Evolutionary conservation across 2,329 filamentous ascomycete genomes (phyloP), one percentile per base, ranked within the genome.

Genomic region (Aspergillus pseudonomiae): DNA sequence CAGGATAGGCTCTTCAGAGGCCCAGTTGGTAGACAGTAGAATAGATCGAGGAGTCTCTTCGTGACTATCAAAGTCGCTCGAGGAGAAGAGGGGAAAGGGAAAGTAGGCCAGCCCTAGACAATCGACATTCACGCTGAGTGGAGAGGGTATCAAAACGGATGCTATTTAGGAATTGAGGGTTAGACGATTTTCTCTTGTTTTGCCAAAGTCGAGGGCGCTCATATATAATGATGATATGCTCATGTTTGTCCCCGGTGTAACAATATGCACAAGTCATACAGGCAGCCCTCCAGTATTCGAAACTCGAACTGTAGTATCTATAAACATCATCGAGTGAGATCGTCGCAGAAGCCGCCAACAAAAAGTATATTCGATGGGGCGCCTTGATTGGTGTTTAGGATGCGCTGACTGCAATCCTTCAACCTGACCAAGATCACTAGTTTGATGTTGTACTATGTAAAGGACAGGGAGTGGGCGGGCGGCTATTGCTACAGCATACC

Each of bases 311-410:
- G 62, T 63, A 54, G 65, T 64, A 67, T 66, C 70, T 72, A 73
- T 69, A 67, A 73, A 70, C 73, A 73, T 66, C 60, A 53, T 63
- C 62, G 68, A 67, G 59, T 70, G 36, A 66, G 62, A 69, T 70
- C 64, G 62, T 67, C 50, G 50, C 66, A 70, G 67, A 69, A 70
- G 70, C 68, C 68, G 71, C 69, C 70, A 65, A 62, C 67, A 66
- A 57, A 61, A 65, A 64, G 64, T 50, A 55, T 59, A 59, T 39
- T 63, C 60, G 58, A 68, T 61, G 26, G 11, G 32, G 26, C 10
- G 2, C 43, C 36, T 4, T 69, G 30, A 75, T 75, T 75, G 73
- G 73, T 30, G 48, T 46, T 55, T 30, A 36, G 52, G 52, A 68
- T 63, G 70, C 73, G 73, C 72, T 56, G 59, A 63, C 66, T 48